Conservation (phyloP, 495 filamentous ascomycete species). For the Neurospora discreta region DNA sequence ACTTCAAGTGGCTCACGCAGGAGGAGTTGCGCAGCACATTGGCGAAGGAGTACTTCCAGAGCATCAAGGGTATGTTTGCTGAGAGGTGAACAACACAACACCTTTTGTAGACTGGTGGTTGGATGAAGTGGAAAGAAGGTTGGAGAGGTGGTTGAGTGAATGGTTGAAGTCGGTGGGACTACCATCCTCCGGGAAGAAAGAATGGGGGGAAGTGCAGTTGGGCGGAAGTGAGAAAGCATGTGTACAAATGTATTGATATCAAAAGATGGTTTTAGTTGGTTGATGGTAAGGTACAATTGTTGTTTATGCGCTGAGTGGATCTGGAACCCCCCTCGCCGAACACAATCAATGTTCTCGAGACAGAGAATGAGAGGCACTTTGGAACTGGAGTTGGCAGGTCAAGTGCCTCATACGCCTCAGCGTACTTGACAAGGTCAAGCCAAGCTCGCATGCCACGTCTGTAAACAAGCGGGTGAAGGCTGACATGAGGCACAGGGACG, state of each 20-base stretch:
- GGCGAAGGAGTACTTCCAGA: constrained; percentile 52
- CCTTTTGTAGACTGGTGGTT: background rate
- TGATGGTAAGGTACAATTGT: background rate
- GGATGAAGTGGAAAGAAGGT: background rate
- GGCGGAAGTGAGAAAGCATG: background rate
- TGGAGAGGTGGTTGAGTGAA: background rate
- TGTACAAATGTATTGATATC: background rate
- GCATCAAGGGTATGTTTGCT: constrained; percentile 72
- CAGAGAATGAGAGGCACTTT: background rate
- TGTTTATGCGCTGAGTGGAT: background rate
- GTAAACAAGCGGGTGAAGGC: background rate
- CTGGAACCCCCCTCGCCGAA: background rate
- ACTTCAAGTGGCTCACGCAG: constrained; percentile 87
- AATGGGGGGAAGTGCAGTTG: background rate
- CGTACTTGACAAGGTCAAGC: background rate
- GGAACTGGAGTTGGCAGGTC: background rate
- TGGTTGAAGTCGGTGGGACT: background rate
- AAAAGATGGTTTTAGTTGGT: background rate
- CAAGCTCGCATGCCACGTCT: background rate
- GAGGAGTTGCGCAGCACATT: constrained; percentile 69
- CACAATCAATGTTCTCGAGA: background rate
- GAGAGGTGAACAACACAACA: constrained; percentile 20
- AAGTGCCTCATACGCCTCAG: background rate
- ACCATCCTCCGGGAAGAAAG: background rate
- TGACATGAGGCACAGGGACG: background rate